A percentile compares a stretch with the other conserved stretches of the same genome.
phyloP scores from a whole-genome alignment of 129 eudicot species.

The Lonicera japonica region DNA sequence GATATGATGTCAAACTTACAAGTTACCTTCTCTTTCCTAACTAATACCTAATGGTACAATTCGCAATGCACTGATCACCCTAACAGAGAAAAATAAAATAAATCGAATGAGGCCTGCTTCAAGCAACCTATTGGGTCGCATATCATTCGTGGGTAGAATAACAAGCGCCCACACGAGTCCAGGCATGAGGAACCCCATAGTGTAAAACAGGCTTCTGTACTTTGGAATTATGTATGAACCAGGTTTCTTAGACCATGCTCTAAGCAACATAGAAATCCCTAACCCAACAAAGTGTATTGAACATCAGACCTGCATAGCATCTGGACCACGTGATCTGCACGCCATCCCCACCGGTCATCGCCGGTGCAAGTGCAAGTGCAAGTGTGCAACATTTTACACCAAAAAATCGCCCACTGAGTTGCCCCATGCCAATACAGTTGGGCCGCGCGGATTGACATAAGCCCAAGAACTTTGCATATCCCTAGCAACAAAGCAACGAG shows the following conservation, averaged over 20 bases:
- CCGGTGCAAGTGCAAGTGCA: no score
- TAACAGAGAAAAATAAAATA: slow-evolving; percentile 57
- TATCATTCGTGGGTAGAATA: slow-evolving; percentile 59
- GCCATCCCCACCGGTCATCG: slow-evolving; percentile 90
- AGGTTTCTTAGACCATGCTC: slow-evolving; percentile 67
- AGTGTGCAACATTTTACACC: slow-evolving; percentile 79
- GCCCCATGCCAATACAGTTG: slow-evolving; percentile 96
- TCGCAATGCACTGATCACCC: slow-evolving; percentile 55
- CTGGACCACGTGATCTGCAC: slow-evolving; percentile 92
- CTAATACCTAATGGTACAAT: slow-evolving; percentile 39
- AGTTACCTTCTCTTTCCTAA: not conserved
- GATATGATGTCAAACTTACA: slow-evolving; percentile 6
- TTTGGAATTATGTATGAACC: slow-evolving; percentile 47
- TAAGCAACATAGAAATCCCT: slow-evolving; percentile 76
- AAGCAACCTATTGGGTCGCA: slow-evolving; percentile 73
- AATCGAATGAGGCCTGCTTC: slow-evolving; percentile 70
- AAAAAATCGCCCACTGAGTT: slow-evolving; percentile 98
- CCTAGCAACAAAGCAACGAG: slow-evolving; percentile 74
- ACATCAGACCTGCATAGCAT: slow-evolving; percentile 97
- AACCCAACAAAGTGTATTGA: slow-evolving; percentile 79
- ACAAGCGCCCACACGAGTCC: slow-evolving; percentile 79
- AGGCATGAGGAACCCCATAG: slow-evolving; percentile 57
- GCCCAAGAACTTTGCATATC: slow-evolving; percentile 49
- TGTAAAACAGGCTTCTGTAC: slow-evolving; percentile 67
- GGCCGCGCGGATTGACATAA: slow-evolving; percentile 81